Evolutionary conservation across 75 land plant species (phyloP).

Genomic region (Larix kaempferi): DNA sequence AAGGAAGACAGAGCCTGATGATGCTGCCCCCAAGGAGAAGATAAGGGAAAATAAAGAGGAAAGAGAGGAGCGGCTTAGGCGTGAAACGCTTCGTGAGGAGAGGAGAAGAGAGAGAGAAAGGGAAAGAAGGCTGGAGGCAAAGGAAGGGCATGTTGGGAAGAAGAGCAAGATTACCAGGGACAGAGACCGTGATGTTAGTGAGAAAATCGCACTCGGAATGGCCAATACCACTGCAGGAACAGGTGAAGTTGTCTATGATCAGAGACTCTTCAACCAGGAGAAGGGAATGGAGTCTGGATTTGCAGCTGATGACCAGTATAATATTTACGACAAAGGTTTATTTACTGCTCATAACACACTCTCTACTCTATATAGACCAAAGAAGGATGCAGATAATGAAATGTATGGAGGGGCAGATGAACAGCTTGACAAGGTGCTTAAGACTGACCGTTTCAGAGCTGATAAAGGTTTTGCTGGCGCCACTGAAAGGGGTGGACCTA

Average conservation of each 20-base stretch:
- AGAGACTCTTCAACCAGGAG: constrained; percentile 93
- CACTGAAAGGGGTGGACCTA: constrained; percentile 66
- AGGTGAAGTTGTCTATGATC: constrained; percentile 88
- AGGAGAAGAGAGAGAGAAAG: constrained; percentile 83
- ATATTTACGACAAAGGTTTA: constrained; percentile 79
- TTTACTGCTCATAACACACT: constrained; percentile 74
- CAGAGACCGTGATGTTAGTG: constrained; percentile 92
- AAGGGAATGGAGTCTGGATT: constrained; percentile 97
- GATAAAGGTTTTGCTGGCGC: constrained; percentile 88
- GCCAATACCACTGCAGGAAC: constrained; percentile 51
- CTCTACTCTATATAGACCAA: constrained; percentile 82
- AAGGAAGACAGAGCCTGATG: constrained; percentile 25
- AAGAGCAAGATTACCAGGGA: constrained; percentile 94
- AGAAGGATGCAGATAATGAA: constrained; percentile 81
- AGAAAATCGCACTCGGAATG: constrained; percentile 97
- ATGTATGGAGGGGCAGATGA: constrained; percentile 92
- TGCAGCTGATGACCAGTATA: constrained; percentile 88
- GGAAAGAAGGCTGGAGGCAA: constrained; percentile 84
- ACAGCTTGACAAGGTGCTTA: constrained; percentile 83
- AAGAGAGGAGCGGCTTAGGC: constrained; percentile 63
- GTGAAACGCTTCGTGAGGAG: constrained; percentile 79
- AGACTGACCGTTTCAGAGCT: constrained; percentile 90
- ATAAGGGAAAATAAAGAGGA: constrained; percentile 72
- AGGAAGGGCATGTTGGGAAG: constrained; percentile 75
- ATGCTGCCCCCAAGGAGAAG: constrained; percentile 25